Evolutionary conservation across 2,329 filamentous ascomycete genomes (phyloP).

Genomic region (Colletotrichum simmondsii): DNA sequence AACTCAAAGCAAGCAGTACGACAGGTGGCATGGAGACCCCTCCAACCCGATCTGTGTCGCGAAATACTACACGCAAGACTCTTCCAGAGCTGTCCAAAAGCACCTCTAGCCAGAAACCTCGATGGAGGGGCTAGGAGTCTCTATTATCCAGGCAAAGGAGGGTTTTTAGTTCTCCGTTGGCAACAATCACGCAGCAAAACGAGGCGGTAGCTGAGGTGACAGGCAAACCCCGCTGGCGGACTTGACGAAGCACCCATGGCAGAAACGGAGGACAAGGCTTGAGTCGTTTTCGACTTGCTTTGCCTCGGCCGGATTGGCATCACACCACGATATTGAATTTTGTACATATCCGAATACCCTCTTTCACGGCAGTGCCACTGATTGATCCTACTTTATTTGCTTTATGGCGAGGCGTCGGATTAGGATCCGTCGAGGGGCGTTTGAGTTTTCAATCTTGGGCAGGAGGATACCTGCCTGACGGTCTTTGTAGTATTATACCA

Average conservation of each 20-base stretch:
- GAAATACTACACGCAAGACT: slow-evolving; percentile 55
- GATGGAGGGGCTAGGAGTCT: slow-evolving; percentile 56
- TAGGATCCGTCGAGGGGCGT: slow-evolving; percentile 15
- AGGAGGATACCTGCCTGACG: slow-evolving; percentile 15
- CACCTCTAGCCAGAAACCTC: slow-evolving; percentile 55
- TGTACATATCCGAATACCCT: slow-evolving; percentile 30
- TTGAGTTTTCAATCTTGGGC: not conserved
- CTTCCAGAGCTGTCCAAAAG: slow-evolving; percentile 40
- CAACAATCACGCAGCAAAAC: not conserved
- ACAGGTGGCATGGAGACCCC: slow-evolving; percentile 60
- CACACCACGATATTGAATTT: slow-evolving; percentile 1
- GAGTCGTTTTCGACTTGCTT: not conserved
- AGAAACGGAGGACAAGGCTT: not conserved
- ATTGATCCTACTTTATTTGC: slow-evolving; percentile 17
- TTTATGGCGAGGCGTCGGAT: slow-evolving; percentile 31
- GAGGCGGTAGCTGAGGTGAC: not conserved
- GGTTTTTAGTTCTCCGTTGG: not conserved
- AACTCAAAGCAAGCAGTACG: slow-evolving; percentile 49
- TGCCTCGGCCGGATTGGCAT: not conserved
- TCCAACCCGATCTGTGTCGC: slow-evolving; percentile 56
- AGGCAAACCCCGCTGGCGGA: slow-evolving; percentile 32
- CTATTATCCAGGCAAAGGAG: slow-evolving; percentile 11
- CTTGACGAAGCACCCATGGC: slow-evolving; percentile 2
- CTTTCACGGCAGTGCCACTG: slow-evolving; percentile 25
- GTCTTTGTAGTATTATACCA: slow-evolving; percentile 33